Evolutionary conservation across 2,329 filamentous ascomycete genomes (phyloP).

Genomic region (Ilyonectria robusta): DNA sequence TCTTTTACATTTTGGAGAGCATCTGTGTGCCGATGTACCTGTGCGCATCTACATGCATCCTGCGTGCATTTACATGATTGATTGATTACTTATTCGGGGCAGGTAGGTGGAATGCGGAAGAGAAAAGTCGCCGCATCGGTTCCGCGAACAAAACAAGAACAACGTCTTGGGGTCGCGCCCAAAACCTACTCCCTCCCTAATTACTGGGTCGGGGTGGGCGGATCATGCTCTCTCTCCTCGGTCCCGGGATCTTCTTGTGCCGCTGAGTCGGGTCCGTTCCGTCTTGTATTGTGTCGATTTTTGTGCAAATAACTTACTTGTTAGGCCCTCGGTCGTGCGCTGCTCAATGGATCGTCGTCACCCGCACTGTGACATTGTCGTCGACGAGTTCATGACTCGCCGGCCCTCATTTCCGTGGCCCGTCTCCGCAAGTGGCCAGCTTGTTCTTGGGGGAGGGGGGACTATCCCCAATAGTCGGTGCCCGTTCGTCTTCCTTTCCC

Average conservation of each 20-base stretch:
- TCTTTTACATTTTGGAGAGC: background rate
- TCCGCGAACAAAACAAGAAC: background rate
- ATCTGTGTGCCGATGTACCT: background rate
- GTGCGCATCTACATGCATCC: background rate
- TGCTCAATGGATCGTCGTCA: constrained; percentile 1
- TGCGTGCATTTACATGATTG: background rate
- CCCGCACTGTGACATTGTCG: background rate
- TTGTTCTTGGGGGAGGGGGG: constrained; percentile 1
- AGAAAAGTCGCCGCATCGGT: background rate
- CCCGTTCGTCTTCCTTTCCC: background rate
- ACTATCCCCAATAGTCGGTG: constrained; percentile 18
- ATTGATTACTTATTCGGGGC: background rate
- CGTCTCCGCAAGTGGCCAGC: constrained; percentile 16
- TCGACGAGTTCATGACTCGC: constrained; percentile 27
- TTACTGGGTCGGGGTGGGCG: background rate
- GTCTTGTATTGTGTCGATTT: background rate
- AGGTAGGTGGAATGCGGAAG: constrained; percentile 1
- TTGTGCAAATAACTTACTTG: constrained; percentile 15
- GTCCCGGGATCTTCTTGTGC: background rate
- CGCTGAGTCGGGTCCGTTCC: constrained; percentile 7
- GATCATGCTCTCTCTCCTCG: background rate
- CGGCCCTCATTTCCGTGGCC: constrained; percentile 27
- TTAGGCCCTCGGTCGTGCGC: constrained; percentile 4
- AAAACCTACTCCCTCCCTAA: background rate
- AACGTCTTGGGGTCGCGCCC: background rate